phyloP scores from a whole-genome alignment of 768 basidiomycete genomes.

The Asterophora parasitica region DNA sequence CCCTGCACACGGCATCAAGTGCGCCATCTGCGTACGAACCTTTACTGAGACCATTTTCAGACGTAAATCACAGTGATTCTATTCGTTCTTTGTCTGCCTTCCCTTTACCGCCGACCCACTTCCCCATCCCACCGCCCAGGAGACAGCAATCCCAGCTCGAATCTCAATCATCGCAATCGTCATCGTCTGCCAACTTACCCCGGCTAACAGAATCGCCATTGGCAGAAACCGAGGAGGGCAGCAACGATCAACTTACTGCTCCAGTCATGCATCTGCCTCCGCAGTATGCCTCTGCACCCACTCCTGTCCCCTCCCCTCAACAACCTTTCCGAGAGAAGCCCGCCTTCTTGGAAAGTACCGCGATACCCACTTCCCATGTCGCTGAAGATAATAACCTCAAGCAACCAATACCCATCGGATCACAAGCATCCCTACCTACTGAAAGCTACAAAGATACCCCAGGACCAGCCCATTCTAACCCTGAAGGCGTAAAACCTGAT shows the following conservation, averaged over 20 bases:
- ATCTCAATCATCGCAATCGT: slow-evolving; percentile 21
- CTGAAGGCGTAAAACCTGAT: slow-evolving; percentile 11
- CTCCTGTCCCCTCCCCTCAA: not conserved
- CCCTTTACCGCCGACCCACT: slow-evolving; percentile 67
- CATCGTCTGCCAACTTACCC: slow-evolving; percentile 18
- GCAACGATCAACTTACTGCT: not conserved
- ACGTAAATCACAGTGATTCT: slow-evolving; percentile 40
- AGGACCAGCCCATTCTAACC: not conserved
- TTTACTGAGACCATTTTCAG: slow-evolving; percentile 28
- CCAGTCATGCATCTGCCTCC: not conserved
- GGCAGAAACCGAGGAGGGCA: slow-evolving; percentile 13
- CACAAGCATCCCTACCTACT: not conserved
- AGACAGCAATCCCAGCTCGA: slow-evolving; percentile 17
- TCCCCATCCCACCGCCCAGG: slow-evolving; percentile 53
- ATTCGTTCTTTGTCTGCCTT: slow-evolving; percentile 71
- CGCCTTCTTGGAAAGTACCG: not conserved
- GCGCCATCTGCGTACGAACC: slow-evolving; percentile 32
- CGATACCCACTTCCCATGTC: not conserved
- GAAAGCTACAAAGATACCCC: not conserved
- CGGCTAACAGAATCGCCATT: slow-evolving; percentile 23
- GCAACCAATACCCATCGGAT: not conserved
- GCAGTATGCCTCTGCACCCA: not conserved
- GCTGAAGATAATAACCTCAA: not conserved
- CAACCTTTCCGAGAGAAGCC: slow-evolving; percentile 4
- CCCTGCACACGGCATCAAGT: not conserved